Evolutionary conservation across 2,329 filamentous ascomycete genomes (phyloP), one percentile per base, ranked within the genome.

Genomic region (Fusarium sp.): DNA sequence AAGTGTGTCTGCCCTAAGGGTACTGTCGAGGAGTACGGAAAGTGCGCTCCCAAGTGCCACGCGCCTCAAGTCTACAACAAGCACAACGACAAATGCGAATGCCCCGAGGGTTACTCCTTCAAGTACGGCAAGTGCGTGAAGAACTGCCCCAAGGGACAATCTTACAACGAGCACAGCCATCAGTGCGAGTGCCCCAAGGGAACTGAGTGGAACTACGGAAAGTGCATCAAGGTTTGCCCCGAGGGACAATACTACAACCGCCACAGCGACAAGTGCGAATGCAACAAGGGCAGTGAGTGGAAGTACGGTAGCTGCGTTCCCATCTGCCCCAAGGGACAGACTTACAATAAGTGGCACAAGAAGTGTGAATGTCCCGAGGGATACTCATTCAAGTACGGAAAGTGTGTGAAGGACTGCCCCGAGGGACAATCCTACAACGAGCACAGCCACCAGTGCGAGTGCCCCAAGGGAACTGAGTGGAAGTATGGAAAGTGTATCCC

Each of bases 1-100:
- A 67, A 67, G 47, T 67, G 65, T 7, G 28, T 59, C 13, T 67
- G 68, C 51, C 56, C 55, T 0, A 32, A 66, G 17, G 65, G 46
- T 1, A 50, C 48, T 1, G 37, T 50, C 7, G 26, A 11, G 3
- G 53, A 65, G 48, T 61, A 69, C 7, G 50, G 51, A 6, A 68
- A 68, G 33, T 68, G 66, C 8, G 37, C 62, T 17, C 35, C 43
- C 28, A 46, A 48, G 26, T 67, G 64, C 14, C 26, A 28, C 26
- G 26, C 8, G 9, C 44, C 55, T 32, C 61, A 65, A 1, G 13
- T 19, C 2, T 60, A 47, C 32, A 30, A 65, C 5, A 28, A 65
- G 32, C n/a, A 59, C 15, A 3, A 13, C 11, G 7, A 33, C 10
- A 40, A 52, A 15, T 62, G 59, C 14, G 41, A 32, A 10, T 69